Percentiles rank a stretch among this genome's conserved stretches.
phyloP scores from a whole-genome alignment of 1,284 basidiomycete species.

The Cryptococcus hybrid region DNA sequence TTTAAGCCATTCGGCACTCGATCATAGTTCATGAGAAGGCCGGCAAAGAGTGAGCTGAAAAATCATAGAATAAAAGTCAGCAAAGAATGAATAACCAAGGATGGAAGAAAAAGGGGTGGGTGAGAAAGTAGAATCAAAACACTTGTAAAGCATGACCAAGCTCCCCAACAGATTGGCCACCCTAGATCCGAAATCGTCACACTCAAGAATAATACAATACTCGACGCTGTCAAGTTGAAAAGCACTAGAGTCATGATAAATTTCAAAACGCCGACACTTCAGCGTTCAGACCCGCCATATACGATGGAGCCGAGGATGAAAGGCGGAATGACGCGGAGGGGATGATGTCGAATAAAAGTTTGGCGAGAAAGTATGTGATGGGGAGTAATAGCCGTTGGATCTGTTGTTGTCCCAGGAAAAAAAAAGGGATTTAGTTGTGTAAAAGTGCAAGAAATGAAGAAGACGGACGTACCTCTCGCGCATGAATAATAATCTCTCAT shows the following conservation, averaged over 20 bases:
- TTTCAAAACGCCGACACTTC: conserved; percentile 89
- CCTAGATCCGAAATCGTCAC: conserved; percentile 78
- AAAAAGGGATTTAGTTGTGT: neutral
- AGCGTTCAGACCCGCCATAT: conserved; percentile 90
- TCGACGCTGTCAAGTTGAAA: conserved; percentile 92
- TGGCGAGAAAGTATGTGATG: conserved; percentile 92
- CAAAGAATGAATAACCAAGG: neutral
- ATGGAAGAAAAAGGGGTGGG: neutral
- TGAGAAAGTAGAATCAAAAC: conserved; percentile 42
- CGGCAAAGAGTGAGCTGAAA: conserved; percentile 84
- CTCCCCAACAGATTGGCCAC: conserved; percentile 90
- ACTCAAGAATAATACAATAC: conserved; percentile 83
- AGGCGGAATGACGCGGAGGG: conserved; percentile 88
- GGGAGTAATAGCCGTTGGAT: conserved; percentile 95
- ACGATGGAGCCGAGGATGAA: conserved; percentile 92
- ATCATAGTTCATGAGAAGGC: conserved; percentile 90
- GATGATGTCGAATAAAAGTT: conserved; percentile 93
- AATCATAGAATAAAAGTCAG: neutral
- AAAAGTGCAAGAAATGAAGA: neutral
- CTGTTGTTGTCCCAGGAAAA: conserved; percentile 49
- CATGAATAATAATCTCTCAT: conserved; percentile 93
- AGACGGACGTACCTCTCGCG: conserved; percentile 69
- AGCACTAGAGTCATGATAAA: conserved; percentile 91
- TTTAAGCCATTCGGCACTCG: conserved; percentile 68
- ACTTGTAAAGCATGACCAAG: conserved; percentile 97